A percentile compares a stretch with the other conserved stretches of the same genome.
phyloP scores from a whole-genome alignment of 331 rosid genomes.

The Quercus phellos region DNA sequence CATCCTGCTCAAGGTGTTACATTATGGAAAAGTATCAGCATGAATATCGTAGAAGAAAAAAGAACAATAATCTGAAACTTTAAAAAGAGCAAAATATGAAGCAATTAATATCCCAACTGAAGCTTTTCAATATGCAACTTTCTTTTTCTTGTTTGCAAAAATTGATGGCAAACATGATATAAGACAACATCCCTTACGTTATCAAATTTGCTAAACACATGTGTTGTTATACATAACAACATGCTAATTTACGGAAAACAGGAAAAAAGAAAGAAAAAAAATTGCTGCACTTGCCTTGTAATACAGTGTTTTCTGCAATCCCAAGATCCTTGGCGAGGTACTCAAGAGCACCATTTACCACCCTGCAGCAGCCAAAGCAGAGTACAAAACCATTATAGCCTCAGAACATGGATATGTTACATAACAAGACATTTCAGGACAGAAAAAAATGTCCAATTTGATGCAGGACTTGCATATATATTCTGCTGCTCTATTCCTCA shows the following conservation, averaged over 20 bases:
- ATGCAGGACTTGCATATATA: background rate
- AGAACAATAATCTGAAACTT: constrained; percentile 1
- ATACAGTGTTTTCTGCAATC: constrained; percentile 58
- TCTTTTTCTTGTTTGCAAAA: background rate
- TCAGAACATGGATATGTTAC: background rate
- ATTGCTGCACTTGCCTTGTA: constrained; percentile 55
- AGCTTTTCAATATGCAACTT: background rate
- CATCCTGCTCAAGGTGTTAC: constrained; percentile 62
- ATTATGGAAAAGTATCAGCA: constrained; percentile 13
- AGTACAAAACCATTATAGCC: constrained; percentile 4
- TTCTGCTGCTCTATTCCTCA: background rate
- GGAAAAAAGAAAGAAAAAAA: background rate
- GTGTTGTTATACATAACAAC: background rate
- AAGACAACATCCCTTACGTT: background rate
- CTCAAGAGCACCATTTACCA: constrained; percentile 95
- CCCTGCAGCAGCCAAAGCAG: constrained; percentile 49
- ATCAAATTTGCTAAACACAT: background rate
- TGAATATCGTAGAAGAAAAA: constrained; percentile 16
- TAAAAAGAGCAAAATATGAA: background rate
- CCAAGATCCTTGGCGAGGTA: constrained; percentile 91
- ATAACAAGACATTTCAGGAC: background rate
- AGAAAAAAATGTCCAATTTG: background rate
- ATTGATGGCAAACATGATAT: background rate
- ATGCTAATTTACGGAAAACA: background rate
- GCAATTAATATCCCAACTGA: background rate